Evolutionary conservation across 1,284 basidiomycete species (phyloP), one percentile per base, ranked within the genome.

Genomic region (Sporisorium graminicola): DNA sequence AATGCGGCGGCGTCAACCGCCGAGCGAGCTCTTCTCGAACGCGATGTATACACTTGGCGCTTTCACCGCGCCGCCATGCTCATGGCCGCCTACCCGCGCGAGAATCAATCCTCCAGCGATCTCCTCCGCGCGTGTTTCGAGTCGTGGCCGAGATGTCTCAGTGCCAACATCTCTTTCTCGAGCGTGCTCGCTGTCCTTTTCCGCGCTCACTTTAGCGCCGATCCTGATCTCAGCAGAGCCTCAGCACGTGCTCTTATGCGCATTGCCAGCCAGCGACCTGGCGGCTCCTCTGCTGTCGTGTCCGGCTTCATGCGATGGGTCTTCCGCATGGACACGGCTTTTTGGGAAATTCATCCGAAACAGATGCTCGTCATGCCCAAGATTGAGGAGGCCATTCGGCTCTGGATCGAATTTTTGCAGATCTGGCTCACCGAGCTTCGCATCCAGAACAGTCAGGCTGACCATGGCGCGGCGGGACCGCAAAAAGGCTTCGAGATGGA

Each of bases 121-220:
- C 88, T 96, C 33, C 88, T 97, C 2, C 90, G 91, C 67, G 90
- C 91, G 0, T 91, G 93, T 82, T 92, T 96, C 84, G 91, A 93
- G 65, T 89, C 92, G 3, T 93, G 95, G 91, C 95, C 95, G 0
- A 90, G 94, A 9, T 92, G 91, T 74, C 88, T 95, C 0, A 58
- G 87, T 90, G 51, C 74, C 16, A 79, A 74, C 47, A 57, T 86
- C 88, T 58, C 85, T 10, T 86, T 92, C 58, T 86, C 88, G 6
- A 91, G 92, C 53, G 90, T 91, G 0, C 89, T 95, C 56, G 91
- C 94, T 74, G 91, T 94, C 87, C 89, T 97, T 24, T 89, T 95
- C 52, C 90, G 91, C 22, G 92, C 92, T 0, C 89, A 94, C 24
- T 89, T 94, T 42, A 94, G 95, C 77, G 91, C 95, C 26, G 94